These are phyloP conservation scores for Silene coronaria DNA, from an alignment of 179 eudicot species.

Conservation along the genomic window DNA sequence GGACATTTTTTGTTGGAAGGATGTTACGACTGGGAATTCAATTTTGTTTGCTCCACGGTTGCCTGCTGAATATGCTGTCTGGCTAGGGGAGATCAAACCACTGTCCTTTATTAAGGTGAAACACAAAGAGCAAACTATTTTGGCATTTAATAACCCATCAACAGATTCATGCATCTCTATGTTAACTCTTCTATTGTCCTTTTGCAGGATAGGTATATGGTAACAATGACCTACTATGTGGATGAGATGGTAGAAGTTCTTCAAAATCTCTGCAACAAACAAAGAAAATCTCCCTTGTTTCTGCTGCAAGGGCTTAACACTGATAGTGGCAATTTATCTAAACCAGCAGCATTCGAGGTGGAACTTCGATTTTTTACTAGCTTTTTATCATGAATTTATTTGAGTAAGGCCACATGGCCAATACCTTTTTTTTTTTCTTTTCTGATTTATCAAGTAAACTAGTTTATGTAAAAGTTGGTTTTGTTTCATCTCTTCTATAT, in stretches of 20 bases:
- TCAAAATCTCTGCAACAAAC: conserved; percentile 46
- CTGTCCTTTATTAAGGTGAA: conserved; percentile 58
- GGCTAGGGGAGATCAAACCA: conserved; percentile 87
- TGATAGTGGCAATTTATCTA: conserved; percentile 78
- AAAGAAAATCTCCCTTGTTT: conserved; percentile 56
- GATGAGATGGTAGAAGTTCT: conserved; percentile 68
- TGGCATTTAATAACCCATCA: conserved; percentile 6
- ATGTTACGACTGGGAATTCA: conserved; percentile 69
- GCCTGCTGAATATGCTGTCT: conserved; percentile 86
- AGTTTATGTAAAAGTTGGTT: neutral
- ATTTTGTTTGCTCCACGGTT: conserved; percentile 77
- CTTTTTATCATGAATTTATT: neutral
- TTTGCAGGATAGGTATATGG: conserved; percentile 85
- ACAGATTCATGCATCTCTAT: neutral
- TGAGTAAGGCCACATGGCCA: neutral
- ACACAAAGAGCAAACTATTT: neutral
- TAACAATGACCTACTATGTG: conserved; percentile 44
- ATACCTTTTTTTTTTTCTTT: too few relatives aligned
- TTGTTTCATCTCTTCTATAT: conserved; percentile 1
- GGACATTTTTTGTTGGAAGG: conserved; percentile 40
- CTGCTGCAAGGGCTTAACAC: conserved; percentile 92
- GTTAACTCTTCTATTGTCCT: conserved; percentile 20
- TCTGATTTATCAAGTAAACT: neutral
- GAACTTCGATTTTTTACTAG: neutral
- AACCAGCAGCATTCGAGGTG: conserved; percentile 91